These are phyloP conservation scores for Rhizopus sp. DNA, from an alignment of 371 early-diverging fungal species.

Conservation along the genomic window DNA sequence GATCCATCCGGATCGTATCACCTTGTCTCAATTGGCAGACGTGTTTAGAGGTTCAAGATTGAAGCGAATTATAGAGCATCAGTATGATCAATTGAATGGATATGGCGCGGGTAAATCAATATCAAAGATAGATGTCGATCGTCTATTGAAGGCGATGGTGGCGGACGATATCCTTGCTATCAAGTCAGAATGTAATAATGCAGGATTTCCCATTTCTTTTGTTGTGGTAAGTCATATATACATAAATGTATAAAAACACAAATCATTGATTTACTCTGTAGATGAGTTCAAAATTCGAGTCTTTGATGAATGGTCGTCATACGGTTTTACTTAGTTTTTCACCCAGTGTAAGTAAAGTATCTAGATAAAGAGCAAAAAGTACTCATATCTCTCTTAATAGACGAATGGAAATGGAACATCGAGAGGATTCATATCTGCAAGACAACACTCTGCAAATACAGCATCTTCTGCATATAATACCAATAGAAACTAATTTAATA, in stretches of 20 bases:
- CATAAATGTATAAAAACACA: background rate
- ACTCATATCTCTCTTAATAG: too few species aligned
- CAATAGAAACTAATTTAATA: too few species aligned
- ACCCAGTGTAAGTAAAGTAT: background rate
- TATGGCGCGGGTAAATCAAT: slow-evolving; percentile 65
- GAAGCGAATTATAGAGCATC: slow-evolving; percentile 55
- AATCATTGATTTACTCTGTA: background rate
- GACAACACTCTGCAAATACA: too few species aligned
- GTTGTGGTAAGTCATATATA: slow-evolving; percentile 16
- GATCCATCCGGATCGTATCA: slow-evolving; percentile 59
- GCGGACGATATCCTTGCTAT: slow-evolving; percentile 9
- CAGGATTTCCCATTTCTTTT: slow-evolving; percentile 23
- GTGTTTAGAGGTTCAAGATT: slow-evolving; percentile 76
- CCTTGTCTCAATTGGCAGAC: slow-evolving; percentile 76
- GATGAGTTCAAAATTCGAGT: background rate
- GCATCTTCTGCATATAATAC: too few species aligned
- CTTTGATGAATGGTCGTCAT: background rate
- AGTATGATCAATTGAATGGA: slow-evolving; percentile 51
- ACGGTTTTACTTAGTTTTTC: background rate
- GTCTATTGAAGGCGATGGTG: slow-evolving; percentile 15
- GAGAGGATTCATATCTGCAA: too few species aligned
- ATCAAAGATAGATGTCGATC: slow-evolving; percentile 13
- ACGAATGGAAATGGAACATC: too few species aligned
- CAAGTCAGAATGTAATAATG: slow-evolving; percentile 9
- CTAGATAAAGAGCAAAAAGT: background rate